Evolutionary conservation across 768 basidiomycete species (phyloP).

Genomic region (Fistulinella prunicolor): DNA sequence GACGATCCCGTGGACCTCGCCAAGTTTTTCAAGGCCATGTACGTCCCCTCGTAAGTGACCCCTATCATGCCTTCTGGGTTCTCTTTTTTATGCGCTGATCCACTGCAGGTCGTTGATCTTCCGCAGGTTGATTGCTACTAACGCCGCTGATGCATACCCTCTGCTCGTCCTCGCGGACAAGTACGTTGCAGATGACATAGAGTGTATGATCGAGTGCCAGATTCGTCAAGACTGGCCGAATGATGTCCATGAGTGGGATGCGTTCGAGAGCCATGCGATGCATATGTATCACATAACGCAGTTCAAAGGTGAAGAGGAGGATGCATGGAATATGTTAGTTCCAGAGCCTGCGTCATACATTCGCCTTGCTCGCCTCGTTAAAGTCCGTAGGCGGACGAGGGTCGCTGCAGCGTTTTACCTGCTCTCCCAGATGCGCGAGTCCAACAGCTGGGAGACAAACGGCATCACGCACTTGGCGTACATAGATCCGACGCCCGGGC

Average conservation of each 20-base stretch:
- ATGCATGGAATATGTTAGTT: background rate
- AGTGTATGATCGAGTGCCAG: constrained; percentile 4
- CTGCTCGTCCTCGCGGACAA: constrained; percentile 2
- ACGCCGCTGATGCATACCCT: background rate
- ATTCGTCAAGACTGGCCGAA: background rate
- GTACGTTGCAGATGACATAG: background rate
- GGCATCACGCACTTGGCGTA: too few relatives aligned
- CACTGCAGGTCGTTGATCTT: background rate
- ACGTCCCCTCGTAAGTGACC: background rate
- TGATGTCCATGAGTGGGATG: background rate
- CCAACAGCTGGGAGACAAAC: background rate
- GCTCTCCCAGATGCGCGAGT: background rate
- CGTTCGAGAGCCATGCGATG: background rate
- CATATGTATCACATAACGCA: background rate
- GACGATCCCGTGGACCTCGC: background rate
- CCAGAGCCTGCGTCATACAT: background rate
- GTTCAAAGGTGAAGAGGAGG: too few relatives aligned
- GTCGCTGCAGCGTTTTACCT: background rate
- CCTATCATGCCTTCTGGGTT: background rate
- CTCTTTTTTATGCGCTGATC: background rate
- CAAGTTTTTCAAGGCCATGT: constrained; percentile 1
- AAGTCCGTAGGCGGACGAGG: background rate
- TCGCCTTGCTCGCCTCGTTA: background rate
- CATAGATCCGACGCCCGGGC: background rate
- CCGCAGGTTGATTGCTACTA: background rate